phyloP scores from a whole-genome alignment of 495 filamentous ascomycete species.

The Poronia punctata region DNA sequence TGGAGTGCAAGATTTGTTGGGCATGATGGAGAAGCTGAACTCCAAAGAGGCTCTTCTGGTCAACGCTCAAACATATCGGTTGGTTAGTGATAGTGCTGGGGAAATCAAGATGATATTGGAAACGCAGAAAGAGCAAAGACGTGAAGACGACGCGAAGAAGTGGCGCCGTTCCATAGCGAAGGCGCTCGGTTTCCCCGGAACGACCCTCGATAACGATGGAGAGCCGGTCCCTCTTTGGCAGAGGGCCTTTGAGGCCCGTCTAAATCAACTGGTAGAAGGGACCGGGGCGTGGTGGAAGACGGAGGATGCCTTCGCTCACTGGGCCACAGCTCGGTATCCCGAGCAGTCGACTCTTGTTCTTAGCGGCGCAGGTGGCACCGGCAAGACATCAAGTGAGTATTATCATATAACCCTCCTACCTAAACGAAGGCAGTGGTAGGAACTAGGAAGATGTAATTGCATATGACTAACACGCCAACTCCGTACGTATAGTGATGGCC shows the following conservation, averaged over 20 bases:
- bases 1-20: conserved; percentile 29
- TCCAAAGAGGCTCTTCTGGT: conserved; percentile 30
- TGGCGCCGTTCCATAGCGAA: conserved; percentile 26
- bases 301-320: conserved; percentile 22
- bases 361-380: conserved; percentile 28
- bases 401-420: background rate
- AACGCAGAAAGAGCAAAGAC: conserved; percentile 25
- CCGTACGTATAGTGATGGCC: conserved; percentile 24
- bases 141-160: conserved; percentile 28
- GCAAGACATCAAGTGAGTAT: conserved; percentile 26
- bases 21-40: conserved; percentile 31
- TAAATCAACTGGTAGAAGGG: conserved; percentile 25
- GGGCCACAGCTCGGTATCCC: conserved; percentile 18
- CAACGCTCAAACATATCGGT: conserved; percentile 30
- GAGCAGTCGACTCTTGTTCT: conserved; percentile 22
- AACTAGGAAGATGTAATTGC: too few relatives aligned
- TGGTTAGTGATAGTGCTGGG: conserved; percentile 28
- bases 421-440: too few relatives aligned
- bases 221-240: conserved; percentile 33
- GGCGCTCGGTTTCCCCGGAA: conserved; percentile 27
- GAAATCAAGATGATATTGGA: conserved; percentile 29
- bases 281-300: conserved; percentile 30
- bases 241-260: conserved; percentile 26
- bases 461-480: too few relatives aligned
- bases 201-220: conserved; percentile 25